Percentiles rank a stretch among this genome's conserved stretches.
Evolutionary conservation across 192 early-diverging fungal species (phyloP).

Genomic region (Backusella luteola): DNA sequence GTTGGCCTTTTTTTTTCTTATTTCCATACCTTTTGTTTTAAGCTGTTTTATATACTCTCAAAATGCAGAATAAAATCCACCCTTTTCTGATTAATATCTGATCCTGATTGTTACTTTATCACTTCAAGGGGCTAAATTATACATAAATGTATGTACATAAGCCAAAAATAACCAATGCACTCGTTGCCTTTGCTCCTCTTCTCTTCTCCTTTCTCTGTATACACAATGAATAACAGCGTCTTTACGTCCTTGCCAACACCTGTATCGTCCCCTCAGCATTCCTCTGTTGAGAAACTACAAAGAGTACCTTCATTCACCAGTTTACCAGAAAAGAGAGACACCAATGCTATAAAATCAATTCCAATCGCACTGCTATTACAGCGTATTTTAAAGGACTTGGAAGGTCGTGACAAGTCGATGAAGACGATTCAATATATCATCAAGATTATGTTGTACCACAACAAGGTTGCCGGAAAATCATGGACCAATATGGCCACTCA

Average conservation of each 20-base stretch:
- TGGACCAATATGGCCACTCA: conserved; percentile 55
- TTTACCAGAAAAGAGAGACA: background rate
- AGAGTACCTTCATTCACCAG: background rate
- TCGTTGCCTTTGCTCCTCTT: background rate
- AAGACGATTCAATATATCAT: conserved; percentile 74
- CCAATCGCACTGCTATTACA: conserved; percentile 32
- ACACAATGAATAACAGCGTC: background rate
- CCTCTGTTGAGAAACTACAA: background rate
- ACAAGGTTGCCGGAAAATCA: conserved; percentile 26
- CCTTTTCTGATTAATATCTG: too few species aligned
- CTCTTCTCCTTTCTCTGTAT: background rate
- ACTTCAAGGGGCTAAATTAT: background rate
- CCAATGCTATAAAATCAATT: background rate
- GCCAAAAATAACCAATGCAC: background rate
- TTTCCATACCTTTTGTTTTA: too few species aligned
- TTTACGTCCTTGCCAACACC: background rate
- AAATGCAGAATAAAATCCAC: too few species aligned
- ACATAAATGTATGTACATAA: background rate
- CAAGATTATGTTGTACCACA: conserved; percentile 66
- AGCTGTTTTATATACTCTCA: too few species aligned
- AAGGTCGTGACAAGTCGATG: conserved; percentile 85
- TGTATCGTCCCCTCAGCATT: background rate
- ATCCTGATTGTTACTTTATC: background rate
- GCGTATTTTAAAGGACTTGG: conserved; percentile 64
- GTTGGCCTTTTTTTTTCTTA: too few species aligned